These are phyloP conservation scores for Linum tenue DNA, from an alignment of 345 rosid species.

Conservation along the genomic window DNA sequence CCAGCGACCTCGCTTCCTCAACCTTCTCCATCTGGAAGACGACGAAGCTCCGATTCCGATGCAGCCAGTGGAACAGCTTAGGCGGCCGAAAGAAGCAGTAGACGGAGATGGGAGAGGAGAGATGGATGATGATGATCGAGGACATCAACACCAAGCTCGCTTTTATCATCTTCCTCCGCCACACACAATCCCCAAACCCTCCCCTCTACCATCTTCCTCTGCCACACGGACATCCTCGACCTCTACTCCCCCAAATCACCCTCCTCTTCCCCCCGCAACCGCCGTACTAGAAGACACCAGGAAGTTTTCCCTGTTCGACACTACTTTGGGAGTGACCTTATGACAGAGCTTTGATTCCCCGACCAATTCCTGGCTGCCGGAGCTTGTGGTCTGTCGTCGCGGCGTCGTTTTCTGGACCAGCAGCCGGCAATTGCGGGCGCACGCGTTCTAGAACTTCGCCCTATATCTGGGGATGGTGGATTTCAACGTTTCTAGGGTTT, in stretches of 20 bases:
- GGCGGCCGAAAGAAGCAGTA: too few species aligned
- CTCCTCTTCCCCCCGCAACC: neutral
- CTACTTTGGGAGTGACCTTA: neutral
- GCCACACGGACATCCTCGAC: neutral
- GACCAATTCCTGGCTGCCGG: constrained; percentile 6
- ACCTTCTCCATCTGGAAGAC: too few species aligned
- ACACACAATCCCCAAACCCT: too few species aligned
- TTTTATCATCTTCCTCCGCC: too few species aligned
- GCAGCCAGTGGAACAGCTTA: too few species aligned
- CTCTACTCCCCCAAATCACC: neutral
- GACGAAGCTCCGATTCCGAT: too few species aligned
- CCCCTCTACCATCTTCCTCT: too few species aligned
- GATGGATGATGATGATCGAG: too few species aligned
- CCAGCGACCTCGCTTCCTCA: too few species aligned
- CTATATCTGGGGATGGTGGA: neutral
- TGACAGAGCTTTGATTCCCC: constrained; percentile 17
- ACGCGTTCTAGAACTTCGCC: neutral
- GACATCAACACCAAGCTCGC: too few species aligned
- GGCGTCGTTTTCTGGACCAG: constrained; percentile 6
- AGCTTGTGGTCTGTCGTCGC: neutral
- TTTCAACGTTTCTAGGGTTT: neutral
- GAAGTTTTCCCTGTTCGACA: constrained; percentile 1
- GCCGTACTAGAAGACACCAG: constrained; percentile 7
- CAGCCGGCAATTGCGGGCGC: neutral
- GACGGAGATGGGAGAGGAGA: too few species aligned